Evolutionary conservation across 257 asterid genomes (phyloP).

Genomic region (Plectranthus barbatus): DNA sequence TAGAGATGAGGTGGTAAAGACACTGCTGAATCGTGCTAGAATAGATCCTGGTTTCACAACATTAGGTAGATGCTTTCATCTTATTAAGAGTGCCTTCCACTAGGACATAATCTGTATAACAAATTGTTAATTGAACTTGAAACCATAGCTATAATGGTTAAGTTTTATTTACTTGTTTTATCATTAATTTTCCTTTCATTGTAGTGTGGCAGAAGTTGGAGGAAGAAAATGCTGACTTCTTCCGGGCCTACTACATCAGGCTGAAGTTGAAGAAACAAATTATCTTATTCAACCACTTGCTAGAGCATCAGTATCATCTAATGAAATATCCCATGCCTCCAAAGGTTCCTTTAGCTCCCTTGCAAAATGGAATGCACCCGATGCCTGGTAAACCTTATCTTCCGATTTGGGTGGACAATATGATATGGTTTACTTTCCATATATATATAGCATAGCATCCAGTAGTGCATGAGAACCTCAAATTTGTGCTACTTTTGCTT

Average conservation of each 20-base stretch:
- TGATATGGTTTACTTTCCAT: neutral
- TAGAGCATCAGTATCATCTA: conserved; percentile 72
- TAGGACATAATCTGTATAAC: neutral
- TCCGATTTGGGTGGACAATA: neutral
- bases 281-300: conserved; percentile 77
- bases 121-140: neutral
- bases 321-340: conserved; percentile 78
- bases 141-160: neutral
- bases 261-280: conserved; percentile 94
- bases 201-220: conserved; percentile 96
- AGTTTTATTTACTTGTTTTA: neutral
- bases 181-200: conserved; percentile 1
- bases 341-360: conserved; percentile 75
- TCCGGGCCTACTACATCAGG: conserved; percentile 87
- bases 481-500: neutral
- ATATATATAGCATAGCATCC: neutral
- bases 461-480: neutral
- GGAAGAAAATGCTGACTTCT: conserved; percentile 93
- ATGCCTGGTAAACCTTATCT: conserved; percentile 62
- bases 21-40: conserved; percentile 86
- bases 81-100: neutral
- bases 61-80: conserved; percentile 45
- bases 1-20: conserved; percentile 88
- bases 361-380: conserved; percentile 77
- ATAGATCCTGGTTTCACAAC: conserved; percentile 98